A percentile compares a stretch with the other conserved stretches of the same genome.
phyloP scores from a whole-genome alignment of 2,329 filamentous ascomycete species.

The Aulographum hederae region DNA sequence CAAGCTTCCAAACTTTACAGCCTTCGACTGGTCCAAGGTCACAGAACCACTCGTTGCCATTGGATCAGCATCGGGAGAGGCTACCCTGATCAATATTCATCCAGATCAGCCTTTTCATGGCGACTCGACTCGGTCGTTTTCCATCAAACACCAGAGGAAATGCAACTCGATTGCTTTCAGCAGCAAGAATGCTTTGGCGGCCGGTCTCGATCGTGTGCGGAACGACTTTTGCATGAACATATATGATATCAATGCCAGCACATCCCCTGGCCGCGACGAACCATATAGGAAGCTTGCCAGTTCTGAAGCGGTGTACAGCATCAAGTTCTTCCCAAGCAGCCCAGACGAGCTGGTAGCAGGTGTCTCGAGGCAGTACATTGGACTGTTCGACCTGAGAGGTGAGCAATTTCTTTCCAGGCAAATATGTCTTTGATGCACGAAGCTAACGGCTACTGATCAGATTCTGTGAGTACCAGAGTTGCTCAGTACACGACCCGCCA shows the following conservation, averaged over 20 bases:
- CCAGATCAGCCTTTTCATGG: no score
- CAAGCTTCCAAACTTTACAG: conserved; percentile 41
- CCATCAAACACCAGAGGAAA: conserved; percentile 55
- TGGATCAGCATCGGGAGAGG: conserved; percentile 56
- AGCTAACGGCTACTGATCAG: conserved; percentile 12
- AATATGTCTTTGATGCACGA: no score
- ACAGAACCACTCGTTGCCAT: conserved; percentile 53
- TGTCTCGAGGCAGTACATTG: conserved; percentile 55
- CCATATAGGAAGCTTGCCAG: conserved; percentile 37
- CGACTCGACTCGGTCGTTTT: conserved; percentile 41
- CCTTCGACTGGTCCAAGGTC: conserved; percentile 46
- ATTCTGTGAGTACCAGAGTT: conserved; percentile 23
- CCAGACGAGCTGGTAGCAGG: conserved; percentile 60
- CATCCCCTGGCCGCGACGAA: conserved; percentile 21
- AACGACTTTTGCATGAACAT: conserved; percentile 71
- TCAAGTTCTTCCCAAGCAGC: conserved; percentile 64
- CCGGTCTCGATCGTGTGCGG: conserved; percentile 62
- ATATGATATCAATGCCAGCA: conserved; percentile 53
- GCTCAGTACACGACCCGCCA: conserved; percentile 35
- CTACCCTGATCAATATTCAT: conserved; percentile 50
- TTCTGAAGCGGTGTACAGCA: conserved; percentile 59
- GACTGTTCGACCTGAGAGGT: conserved; percentile 67
- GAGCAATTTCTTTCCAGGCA: conserved; percentile 17
- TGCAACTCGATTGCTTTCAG: conserved; percentile 74
- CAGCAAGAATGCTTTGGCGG: conserved; percentile 50